phyloP scores from a whole-genome alignment of 352 stramenopile genomes.

The Globisporangium takayamanum region DNA sequence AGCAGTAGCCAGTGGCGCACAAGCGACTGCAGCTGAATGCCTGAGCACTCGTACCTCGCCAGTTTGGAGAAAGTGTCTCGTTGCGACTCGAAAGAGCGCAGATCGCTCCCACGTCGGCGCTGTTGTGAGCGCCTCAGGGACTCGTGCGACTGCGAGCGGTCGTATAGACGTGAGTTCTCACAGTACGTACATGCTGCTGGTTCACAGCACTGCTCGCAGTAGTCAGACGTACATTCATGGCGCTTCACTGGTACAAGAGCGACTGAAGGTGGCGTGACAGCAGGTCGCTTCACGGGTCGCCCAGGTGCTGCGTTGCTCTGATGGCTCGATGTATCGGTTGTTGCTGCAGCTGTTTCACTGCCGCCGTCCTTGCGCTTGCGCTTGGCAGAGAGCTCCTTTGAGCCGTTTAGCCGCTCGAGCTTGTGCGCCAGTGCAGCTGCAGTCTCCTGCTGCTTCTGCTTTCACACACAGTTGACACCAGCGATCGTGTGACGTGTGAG shows the following conservation, averaged over 20 bases:
- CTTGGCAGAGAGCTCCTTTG: conserved; percentile 1
- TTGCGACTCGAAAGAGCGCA: conserved; percentile 11
- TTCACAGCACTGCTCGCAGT: not conserved
- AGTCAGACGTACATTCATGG: conserved; percentile 6
- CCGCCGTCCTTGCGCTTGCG: conserved; percentile 9
- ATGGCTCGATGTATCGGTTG: not conserved
- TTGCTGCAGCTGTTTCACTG: not conserved
- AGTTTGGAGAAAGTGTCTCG: conserved; percentile 10
- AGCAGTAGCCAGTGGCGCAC: not conserved
- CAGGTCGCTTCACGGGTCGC: not conserved
- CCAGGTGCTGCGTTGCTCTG: not conserved
- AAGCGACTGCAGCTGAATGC: not conserved
- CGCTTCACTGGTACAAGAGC: not conserved
- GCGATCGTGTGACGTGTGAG: not conserved
- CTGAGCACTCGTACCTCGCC: conserved; percentile 1
- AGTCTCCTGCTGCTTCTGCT: conserved; percentile 12
- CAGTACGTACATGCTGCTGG: not conserved
- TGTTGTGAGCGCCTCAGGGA: not conserved
- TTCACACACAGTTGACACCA: not conserved
- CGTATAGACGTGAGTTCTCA: not conserved
- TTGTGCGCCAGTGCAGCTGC: conserved; percentile 4
- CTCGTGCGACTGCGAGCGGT: conserved; percentile 1
- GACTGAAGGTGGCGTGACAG: not conserved
- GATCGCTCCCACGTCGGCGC: conserved; percentile 4
- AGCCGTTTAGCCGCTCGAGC: conserved; percentile 7